Base-by-base conservation (phyloP, 176 grass and related monocot species). In the Oryza meyeriana region DNA sequence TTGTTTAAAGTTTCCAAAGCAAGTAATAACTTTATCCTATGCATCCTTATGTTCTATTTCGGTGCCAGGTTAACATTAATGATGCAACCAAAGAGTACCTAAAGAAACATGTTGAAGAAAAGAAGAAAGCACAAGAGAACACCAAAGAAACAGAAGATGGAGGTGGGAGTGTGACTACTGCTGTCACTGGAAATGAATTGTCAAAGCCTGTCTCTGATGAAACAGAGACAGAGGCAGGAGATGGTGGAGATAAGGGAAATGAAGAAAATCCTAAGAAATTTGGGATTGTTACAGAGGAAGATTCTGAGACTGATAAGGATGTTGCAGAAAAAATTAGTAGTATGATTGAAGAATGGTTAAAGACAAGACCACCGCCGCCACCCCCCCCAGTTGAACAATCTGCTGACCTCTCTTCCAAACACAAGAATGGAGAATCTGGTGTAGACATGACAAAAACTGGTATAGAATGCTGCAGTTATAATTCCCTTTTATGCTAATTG, bases 331-430 rank as follows among this genome's bases (percentile, higher is more conserved):
- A 87, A 77, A 84, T 99, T 71, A 92, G 26, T 55, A 75, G 24
- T 41, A 99, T 96, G 93, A 90, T 99, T 70, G 89, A 96, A 75
- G 97, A 99, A 48, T 89, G 97, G 85, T 74, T 91, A 85, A 99
- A 92, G 85, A 99, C 71, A 75, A 91, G 90, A 80, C 89, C 97
- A 2, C 88, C 91, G 1, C 95, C 89, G 27, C 95, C 92, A 45
- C 95, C 91, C 14, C 75, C 84, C 11, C 87, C 89, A 47, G 86
- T 85, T 70, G 71, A 89, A 77, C 36, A 74, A 84, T 76, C 86
- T 77, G 55, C 57, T 14, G 93, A 93, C 80, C 68, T 64, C 59
- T 79, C 78, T 85, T 92, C 81, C 13, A 95, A 83, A 85, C 86
- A 72, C 12, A 95, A 83, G 59, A 80, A 90, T 73, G 85, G 85